These are phyloP conservation scores for Erucastrum elatum DNA, from an alignment of 345 rosid genomes.

Conservation along the genomic window DNA sequence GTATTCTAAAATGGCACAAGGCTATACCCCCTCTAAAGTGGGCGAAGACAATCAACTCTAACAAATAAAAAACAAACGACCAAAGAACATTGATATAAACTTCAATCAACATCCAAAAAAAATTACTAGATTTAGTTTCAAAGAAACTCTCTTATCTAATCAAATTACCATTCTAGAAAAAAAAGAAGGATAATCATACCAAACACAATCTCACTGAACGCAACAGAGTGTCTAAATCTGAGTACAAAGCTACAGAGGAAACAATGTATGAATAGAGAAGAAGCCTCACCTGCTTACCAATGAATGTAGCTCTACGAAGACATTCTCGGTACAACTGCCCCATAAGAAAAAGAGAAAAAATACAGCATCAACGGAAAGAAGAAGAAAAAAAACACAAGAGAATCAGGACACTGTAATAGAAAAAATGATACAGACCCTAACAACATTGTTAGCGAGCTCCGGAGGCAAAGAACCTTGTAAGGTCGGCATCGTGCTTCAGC, in stretches of 20 bases:
- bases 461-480: conserved; percentile 87
- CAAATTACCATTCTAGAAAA: background rate
- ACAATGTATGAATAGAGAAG: background rate
- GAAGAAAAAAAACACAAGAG: background rate
- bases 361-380: background rate
- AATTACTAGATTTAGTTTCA: background rate
- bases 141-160: background rate
- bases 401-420: background rate
- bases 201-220: conserved; percentile 1
- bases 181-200: background rate
- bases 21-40: background rate
- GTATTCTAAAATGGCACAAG: background rate
- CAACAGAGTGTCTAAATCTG: conserved; percentile 2
- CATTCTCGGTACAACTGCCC: conserved; percentile 91
- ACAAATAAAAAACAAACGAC: background rate
- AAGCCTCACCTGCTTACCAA: conserved; percentile 67
- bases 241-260: background rate
- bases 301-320: conserved; percentile 86
- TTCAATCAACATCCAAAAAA: background rate
- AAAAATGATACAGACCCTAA: conserved; percentile 66
- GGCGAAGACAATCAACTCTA: background rate
- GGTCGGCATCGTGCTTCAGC: conserved; percentile 60
- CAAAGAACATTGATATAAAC: background rate
- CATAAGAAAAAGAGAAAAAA: conserved; percentile 1
- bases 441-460: conserved; percentile 83